Base-by-base conservation (phyloP, 768 basidiomycete species). In the Lactifluus pinguis region DNA sequence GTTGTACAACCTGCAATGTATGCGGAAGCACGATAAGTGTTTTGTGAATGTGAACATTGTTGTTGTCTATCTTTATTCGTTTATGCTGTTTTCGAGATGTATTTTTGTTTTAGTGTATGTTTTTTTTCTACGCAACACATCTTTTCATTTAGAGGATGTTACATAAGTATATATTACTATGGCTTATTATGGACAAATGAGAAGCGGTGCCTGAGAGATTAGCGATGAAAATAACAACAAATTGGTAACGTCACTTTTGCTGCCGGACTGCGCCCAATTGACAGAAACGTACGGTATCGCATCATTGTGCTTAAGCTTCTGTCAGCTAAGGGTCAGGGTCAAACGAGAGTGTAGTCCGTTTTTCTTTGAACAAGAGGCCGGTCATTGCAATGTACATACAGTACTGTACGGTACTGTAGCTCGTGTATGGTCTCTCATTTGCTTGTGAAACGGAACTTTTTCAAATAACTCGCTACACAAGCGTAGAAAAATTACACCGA, bases 1-100 rank as follows among this genome's bases (percentile, higher is more conserved):
- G 61, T 57, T 10, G 56, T 53, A 6, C 61, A 62, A 29, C 55
- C 51, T 19, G 51, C 19, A 4, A 44, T n/a, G 8, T 51, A 32
- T 44, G 57, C 41, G 6, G 57, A 58, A 58, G 55, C 44, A 13
- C 30, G 42, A 30, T 60, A 50, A 7, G 15, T 47, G n/a, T n/a
- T 47, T 44, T n/a, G n/a, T 44, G 19, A 19, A 44, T 44, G 38
- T 36, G 34, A 7, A 11, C 9, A 4, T 4, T 25, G 3, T 14
- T 21, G 38, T 39, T 2, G 29, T 19, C 15, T 55, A 55, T 55
- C 55, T 45, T 52, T 52, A 44, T 58, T 51, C 50, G 32, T 2
- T 25, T 45, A 41, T 57, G 29, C 36, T 38, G 36, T 34, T 42
- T 49, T 25, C 9, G 15, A 14, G 6, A 17, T n/a, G n/a, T 42